Evolutionary conservation across 306 rosid species (phyloP).

Genomic region (Cyclanthera cordifolia): DNA sequence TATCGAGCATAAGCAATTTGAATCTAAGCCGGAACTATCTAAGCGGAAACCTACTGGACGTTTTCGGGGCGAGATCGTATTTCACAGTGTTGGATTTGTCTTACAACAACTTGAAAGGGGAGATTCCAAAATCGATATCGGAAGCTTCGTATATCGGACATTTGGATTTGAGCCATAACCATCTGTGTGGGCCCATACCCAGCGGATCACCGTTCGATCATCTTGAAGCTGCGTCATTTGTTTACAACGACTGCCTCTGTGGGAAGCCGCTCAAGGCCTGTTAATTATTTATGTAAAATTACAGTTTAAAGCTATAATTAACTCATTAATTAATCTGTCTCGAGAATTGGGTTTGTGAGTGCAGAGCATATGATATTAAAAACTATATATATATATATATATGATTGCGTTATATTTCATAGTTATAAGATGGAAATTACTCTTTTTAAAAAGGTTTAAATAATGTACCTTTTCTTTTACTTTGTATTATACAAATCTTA

Average conservation of each 20-base stretch:
- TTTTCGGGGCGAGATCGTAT: constrained; percentile 49
- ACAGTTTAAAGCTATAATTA: too few relatives aligned
- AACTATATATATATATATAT: too few relatives aligned
- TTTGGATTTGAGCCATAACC: constrained; percentile 89
- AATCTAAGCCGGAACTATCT: constrained; percentile 57
- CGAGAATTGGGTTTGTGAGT: too few relatives aligned
- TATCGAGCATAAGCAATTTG: constrained; percentile 51
- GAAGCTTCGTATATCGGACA: constrained; percentile 66
- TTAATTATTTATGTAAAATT: too few relatives aligned
- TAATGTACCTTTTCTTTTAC: too few relatives aligned
- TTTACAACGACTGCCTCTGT: constrained; percentile 68
- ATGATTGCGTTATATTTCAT: too few relatives aligned
- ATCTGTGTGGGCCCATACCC: constrained; percentile 72
- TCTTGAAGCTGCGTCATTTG: constrained; percentile 74
- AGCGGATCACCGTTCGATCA: constrained; percentile 78
- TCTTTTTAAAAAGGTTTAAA: too few relatives aligned
- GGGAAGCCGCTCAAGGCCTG: constrained; percentile 80
- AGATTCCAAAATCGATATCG: constrained; percentile 49
- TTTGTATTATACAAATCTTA: too few relatives aligned
- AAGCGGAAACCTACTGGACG: constrained; percentile 46
- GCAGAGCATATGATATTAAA: too few relatives aligned
- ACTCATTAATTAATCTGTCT: too few relatives aligned
- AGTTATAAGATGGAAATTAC: too few relatives aligned
- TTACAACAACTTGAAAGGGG: constrained; percentile 42
- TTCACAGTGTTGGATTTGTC: constrained; percentile 68